Evolutionary conservation across 1,139 yeast genomes (phyloP).

Genomic region (Saccharomycopsis hybrid): DNA sequence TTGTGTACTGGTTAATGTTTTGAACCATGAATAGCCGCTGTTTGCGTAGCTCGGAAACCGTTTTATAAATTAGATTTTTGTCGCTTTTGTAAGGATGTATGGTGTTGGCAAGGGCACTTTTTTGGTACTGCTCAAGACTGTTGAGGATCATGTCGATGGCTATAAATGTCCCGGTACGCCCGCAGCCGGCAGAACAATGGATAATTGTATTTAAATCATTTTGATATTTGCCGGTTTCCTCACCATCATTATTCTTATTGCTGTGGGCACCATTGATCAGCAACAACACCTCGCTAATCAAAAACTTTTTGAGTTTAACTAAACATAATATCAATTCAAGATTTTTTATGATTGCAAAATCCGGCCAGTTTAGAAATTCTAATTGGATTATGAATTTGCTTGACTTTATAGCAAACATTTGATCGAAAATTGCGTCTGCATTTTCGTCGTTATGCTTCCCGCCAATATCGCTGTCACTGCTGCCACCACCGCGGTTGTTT

Average conservation of each 20-base stretch:
- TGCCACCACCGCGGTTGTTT: too few relatives aligned
- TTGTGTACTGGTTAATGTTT: slow-evolving; percentile 62
- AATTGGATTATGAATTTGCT: slow-evolving; percentile 47
- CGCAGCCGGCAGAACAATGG: slow-evolving; percentile 92
- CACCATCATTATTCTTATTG: too few relatives aligned
- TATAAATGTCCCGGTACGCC: slow-evolving; percentile 83
- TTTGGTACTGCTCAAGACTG: too few relatives aligned
- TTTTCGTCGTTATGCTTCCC: too few relatives aligned
- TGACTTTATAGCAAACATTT: neutral
- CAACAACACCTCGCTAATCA: slow-evolving; percentile 14
- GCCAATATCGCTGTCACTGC: neutral
- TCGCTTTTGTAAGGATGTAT: too few relatives aligned
- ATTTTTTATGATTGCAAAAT: slow-evolving; percentile 46
- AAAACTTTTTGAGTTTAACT: slow-evolving; percentile 17
- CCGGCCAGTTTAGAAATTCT: slow-evolving; percentile 77
- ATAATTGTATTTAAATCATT: slow-evolving; percentile 30
- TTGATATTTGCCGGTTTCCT: too few relatives aligned
- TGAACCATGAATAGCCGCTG: slow-evolving; percentile 85
- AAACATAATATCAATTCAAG: slow-evolving; percentile 12
- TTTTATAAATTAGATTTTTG: slow-evolving; percentile 37
- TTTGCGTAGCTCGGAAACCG: slow-evolving; percentile 56
- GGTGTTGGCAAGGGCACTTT: too few relatives aligned
- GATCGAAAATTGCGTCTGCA: neutral
- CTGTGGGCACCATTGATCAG: neutral
- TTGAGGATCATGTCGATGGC: slow-evolving; percentile 45